phyloP scores from a whole-genome alignment of 352 stramenopile species.

The Phytophthora macrochlamydospora region DNA sequence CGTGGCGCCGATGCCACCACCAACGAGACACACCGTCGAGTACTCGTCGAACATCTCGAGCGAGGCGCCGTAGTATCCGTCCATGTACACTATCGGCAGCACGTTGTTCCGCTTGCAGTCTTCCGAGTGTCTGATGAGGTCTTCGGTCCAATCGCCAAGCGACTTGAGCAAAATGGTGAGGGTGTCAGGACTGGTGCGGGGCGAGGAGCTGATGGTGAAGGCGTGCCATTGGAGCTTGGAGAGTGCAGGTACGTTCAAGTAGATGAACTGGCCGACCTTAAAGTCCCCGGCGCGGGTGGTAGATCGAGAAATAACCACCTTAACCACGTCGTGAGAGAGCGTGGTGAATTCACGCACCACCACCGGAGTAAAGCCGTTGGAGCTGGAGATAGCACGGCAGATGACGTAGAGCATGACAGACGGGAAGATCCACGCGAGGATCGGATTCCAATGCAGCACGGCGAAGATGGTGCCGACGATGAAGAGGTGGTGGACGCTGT shows the following conservation, averaged over 20 bases:
- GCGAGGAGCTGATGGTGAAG: conserved; percentile 43
- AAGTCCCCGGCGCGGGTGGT: conserved; percentile 6
- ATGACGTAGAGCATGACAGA: conserved; percentile 31
- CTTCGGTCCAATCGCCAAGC: conserved; percentile 39
- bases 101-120: conserved; percentile 14
- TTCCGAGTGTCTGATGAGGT: conserved; percentile 32
- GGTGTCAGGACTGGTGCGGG: conserved; percentile 15
- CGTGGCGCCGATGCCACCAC: conserved; percentile 41
- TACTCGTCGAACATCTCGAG: conserved; percentile 34
- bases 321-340: conserved; percentile 18
- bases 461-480: conserved; percentile 30
- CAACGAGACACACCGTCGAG: conserved; percentile 35
- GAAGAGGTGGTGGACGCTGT: conserved; percentile 40
- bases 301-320: conserved; percentile 23
- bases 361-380: conserved; percentile 23
- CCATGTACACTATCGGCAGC: conserved; percentile 36
- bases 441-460: conserved; percentile 29
- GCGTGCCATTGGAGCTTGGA: conserved; percentile 44
- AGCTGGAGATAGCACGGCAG: conserved; percentile 26
- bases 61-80: conserved; percentile 47
- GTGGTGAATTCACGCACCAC: conserved; percentile 18
- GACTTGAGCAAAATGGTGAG: conserved; percentile 48
- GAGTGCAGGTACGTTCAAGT: conserved; percentile 33
- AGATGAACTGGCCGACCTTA: conserved; percentile 35
- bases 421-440: conserved; percentile 32